Evolutionary conservation across 106 monocot genomes (phyloP).

Genomic region (Chionographis japonica): DNA sequence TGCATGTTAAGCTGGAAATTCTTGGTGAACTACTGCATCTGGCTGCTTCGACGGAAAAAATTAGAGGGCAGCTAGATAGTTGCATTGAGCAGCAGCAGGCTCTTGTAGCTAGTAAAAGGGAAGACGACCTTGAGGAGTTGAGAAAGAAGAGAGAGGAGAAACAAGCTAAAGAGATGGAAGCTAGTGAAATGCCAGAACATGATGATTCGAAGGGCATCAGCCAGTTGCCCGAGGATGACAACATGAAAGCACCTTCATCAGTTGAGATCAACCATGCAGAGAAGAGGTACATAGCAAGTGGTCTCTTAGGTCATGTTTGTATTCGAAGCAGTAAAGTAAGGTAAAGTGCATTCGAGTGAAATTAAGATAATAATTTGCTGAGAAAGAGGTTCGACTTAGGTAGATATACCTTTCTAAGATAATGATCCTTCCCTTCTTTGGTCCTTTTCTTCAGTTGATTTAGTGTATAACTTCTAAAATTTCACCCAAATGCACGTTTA

Average conservation of each 20-base stretch:
- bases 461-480: no score
- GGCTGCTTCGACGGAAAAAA: slow-evolving; percentile 6
- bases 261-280: background rate
- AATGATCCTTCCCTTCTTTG: no score
- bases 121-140: slow-evolving; percentile 14
- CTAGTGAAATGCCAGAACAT: background rate
- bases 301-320: background rate
- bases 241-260: slow-evolving; percentile 1
- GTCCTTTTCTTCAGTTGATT: no score
- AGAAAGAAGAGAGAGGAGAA: slow-evolving; percentile 15
- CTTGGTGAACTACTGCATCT: slow-evolving; percentile 7
- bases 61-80: slow-evolving; percentile 10
- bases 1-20: slow-evolving; percentile 19
- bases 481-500: no score
- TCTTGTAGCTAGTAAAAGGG: slow-evolving; percentile 15
- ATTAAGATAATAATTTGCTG: no score
- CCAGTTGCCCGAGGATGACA: background rate
- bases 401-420: no score
- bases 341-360: no score
- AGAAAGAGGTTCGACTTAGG: no score
- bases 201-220: no score
- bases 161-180: background rate
- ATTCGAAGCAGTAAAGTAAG: no score
- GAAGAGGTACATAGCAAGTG: background rate
- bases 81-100: slow-evolving; percentile 14